A percentile compares a stretch with the other conserved stretches of the same genome.
Evolutionary conservation across 2,329 filamentous ascomycete species (phyloP).

Genomic region (Trichoderma aggressivum): DNA sequence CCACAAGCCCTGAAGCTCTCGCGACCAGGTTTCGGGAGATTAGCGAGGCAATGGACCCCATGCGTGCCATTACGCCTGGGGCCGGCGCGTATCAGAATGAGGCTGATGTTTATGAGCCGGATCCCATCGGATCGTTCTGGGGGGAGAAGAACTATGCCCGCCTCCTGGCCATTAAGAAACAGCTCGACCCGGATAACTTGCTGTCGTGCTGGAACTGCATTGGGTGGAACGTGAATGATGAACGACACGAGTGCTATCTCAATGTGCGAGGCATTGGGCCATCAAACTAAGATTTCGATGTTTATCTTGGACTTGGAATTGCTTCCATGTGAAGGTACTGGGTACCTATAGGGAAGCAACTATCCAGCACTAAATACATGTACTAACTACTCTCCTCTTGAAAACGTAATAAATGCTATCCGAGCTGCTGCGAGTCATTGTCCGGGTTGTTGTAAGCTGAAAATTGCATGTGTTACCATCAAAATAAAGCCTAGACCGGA

Average conservation of each 20-base stretch:
- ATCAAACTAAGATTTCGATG: background rate
- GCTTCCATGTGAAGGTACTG: background rate
- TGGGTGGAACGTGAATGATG: slow-evolving; percentile 8
- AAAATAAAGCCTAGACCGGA: background rate
- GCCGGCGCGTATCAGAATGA: slow-evolving; percentile 30
- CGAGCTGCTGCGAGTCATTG: background rate
- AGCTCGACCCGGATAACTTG: slow-evolving; percentile 42
- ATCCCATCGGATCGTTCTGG: slow-evolving; percentile 27
- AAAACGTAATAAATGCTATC: background rate
- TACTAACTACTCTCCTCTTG: background rate
- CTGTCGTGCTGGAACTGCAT: slow-evolving; percentile 29
- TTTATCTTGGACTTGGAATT: background rate
- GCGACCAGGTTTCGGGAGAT: slow-evolving; percentile 21
- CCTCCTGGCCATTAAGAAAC: slow-evolving; percentile 43
- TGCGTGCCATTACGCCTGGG: slow-evolving; percentile 21
- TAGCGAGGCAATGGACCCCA: slow-evolving; percentile 10
- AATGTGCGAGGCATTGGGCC: background rate
- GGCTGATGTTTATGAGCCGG: slow-evolving; percentile 28
- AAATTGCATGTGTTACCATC: background rate
- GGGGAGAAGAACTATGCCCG: slow-evolving; percentile 34
- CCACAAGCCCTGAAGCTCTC: slow-evolving; percentile 4
- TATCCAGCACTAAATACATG: background rate
- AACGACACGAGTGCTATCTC: slow-evolving; percentile 9
- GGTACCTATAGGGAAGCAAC: background rate
- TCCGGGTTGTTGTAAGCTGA: background rate